Evolutionary conservation across 2,329 filamentous ascomycete species (phyloP), one percentile per base, ranked within the genome.

Genomic region (Xylariaceae sp.): DNA sequence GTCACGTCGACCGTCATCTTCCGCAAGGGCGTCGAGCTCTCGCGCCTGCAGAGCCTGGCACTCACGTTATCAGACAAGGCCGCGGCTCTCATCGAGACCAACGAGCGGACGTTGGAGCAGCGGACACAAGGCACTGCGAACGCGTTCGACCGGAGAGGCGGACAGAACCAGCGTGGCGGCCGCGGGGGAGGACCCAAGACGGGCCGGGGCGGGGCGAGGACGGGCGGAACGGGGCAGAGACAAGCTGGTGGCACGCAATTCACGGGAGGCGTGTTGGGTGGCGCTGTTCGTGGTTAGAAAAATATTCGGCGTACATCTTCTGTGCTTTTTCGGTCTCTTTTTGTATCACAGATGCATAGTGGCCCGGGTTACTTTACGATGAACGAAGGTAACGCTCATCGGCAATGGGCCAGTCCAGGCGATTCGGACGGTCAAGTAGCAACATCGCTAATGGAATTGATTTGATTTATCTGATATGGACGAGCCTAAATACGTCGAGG

Each of bases 1-100:
- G 90, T 98, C 68, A 96, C 94, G 58, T 83, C 85, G 53, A 94
- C 88, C 36, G 88, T 98, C 67, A 92, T 97, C 70, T 98, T 98
- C 86, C 85, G 92, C 67, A 97, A 98, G 81, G 94, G 92, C 43
- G 92, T 98, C 48, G 94, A 98, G 74, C 80, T 98, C 50, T 95
- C 88, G 59, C 82, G 94, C 54, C 79, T 98, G 50, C 92, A 98
- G 70, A 95, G 87, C 64, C 75, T 98, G 59, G 89, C 94, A 21
- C 81, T 98, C 50, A 92, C 89, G 8, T 75, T 98, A 36, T 88
- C 86, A 43, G 92, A 98, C 72, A 98, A 97, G 77, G 90, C 92
- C 42, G 94, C 88, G 61, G 81, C 83, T 37, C 83, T 98, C 44
- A 95, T 97, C 60, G 94, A 98, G 75, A 83, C 83, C 54, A 98